These are phyloP conservation scores for Panellus pusillus DNA, from an alignment of 768 basidiomycete genomes.

Conservation along the genomic window DNA sequence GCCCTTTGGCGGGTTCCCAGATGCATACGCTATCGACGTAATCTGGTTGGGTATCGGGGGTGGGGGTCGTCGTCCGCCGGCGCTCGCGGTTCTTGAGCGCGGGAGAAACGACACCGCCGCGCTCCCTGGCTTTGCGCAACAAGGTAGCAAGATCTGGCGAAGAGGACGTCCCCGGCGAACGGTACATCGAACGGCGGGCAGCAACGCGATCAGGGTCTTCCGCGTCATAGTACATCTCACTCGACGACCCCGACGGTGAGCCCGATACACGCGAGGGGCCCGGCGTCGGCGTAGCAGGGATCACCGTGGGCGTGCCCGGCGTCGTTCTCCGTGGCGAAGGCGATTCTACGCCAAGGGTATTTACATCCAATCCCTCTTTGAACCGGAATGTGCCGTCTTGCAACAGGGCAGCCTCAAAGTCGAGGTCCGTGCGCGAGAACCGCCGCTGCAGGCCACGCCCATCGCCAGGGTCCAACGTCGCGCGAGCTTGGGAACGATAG, in stretches of 20 bases:
- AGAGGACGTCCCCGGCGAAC: slow-evolving; percentile 85
- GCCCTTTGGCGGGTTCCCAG: slow-evolving; percentile 32
- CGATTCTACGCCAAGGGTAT: slow-evolving; percentile 59
- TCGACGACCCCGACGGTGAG: slow-evolving; percentile 54
- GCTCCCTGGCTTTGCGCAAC: slow-evolving; percentile 78
- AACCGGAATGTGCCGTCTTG: slow-evolving; percentile 67
- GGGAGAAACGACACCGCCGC: slow-evolving; percentile 45
- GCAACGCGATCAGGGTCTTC: slow-evolving; percentile 68
- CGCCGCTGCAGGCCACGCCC: slow-evolving; percentile 48
- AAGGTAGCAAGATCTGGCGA: slow-evolving; percentile 91
- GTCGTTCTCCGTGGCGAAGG: slow-evolving; percentile 39
- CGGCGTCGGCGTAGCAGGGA: slow-evolving; percentile 63
- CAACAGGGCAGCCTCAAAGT: slow-evolving; percentile 77
- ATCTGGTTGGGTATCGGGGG: slow-evolving; percentile 16
- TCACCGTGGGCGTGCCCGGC: slow-evolving; percentile 52
- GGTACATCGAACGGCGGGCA: slow-evolving; percentile 82
- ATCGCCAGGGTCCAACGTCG: slow-evolving; percentile 30
- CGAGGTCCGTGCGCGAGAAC: slow-evolving; percentile 71
- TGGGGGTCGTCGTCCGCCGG: slow-evolving; percentile 9
- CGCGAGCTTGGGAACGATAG: slow-evolving; percentile 54
- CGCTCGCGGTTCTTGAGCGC: slow-evolving; percentile 35
- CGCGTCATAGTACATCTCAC: slow-evolving; percentile 63
- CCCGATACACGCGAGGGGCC: slow-evolving; percentile 33
- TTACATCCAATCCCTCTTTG: slow-evolving; percentile 71
- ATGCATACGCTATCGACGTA: slow-evolving; percentile 12